Percentiles rank a stretch among this genome's conserved stretches.
phyloP scores from a whole-genome alignment of 345 rosid species.

The Xanthoceras sorbifolium region DNA sequence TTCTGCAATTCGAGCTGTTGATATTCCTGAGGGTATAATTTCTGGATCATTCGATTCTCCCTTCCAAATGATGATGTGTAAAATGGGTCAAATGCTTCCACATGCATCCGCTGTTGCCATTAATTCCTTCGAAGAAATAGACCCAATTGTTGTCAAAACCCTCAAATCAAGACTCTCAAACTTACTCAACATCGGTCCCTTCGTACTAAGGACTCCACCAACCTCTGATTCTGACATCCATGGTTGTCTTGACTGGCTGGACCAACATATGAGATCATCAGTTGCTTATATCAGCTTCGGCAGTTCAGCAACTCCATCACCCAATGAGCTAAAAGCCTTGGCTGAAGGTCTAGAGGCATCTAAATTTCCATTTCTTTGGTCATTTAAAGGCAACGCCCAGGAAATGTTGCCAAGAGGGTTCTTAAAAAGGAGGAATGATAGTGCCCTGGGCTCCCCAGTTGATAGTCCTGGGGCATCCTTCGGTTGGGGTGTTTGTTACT shows the following conservation, averaged over 20 bases:
- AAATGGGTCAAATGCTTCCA: constrained; percentile 41
- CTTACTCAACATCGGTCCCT: constrained; percentile 49
- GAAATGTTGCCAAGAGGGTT: constrained; percentile 38
- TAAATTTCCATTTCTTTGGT: constrained; percentile 65
- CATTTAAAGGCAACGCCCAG: constrained; percentile 35
- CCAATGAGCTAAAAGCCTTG: constrained; percentile 45
- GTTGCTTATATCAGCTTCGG: constrained; percentile 72
- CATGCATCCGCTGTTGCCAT: constrained; percentile 40
- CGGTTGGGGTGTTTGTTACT: constrained; percentile 58
- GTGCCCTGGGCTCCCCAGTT: constrained; percentile 70
- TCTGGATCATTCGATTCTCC: not conserved
- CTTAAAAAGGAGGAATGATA: constrained; percentile 40
- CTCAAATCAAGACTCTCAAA: constrained; percentile 35
- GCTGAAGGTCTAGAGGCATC: constrained; percentile 47
- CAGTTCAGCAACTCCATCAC: constrained; percentile 40
- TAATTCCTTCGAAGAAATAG: constrained; percentile 48
- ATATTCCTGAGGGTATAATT: constrained; percentile 41
- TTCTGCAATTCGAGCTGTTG: constrained; percentile 27
- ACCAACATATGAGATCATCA: constrained; percentile 39
- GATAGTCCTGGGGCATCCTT: constrained; percentile 40
- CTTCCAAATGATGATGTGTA: constrained; percentile 30
- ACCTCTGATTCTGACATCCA: constrained; percentile 24
- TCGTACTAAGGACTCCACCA: constrained; percentile 20
- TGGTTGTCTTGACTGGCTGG: constrained; percentile 55
- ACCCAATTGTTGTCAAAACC: constrained; percentile 15